Conservation (phyloP, 2,329 filamentous ascomycete genomes). For the Apiospora koreana region DNA sequence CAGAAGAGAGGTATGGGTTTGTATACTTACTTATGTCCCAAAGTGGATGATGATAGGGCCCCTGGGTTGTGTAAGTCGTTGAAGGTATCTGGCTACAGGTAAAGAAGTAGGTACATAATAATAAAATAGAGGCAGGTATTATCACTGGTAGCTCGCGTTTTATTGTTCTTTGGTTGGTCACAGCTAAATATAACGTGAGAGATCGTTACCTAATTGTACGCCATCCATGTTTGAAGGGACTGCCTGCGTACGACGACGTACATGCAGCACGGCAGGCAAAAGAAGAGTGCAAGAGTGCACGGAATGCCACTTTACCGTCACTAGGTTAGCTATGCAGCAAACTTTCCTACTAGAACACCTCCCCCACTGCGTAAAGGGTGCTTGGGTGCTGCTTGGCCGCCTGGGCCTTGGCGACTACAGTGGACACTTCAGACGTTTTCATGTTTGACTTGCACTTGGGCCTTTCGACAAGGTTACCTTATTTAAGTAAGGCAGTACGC, state of each 20-base stretch:
- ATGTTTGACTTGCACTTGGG: conserved; percentile 6
- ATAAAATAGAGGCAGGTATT: no score
- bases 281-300: neutral
- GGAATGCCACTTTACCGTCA: conserved; percentile 7
- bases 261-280: neutral
- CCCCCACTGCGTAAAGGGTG: neutral
- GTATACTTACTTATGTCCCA: neutral
- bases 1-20: no score
- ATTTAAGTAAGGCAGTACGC: neutral
- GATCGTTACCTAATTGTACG: neutral
- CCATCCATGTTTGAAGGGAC: neutral
- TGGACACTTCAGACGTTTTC: conserved; percentile 3
- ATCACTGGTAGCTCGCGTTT: no score
- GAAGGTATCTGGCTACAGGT: no score
- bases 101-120: no score
- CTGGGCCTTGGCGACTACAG: neutral
- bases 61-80: no score
- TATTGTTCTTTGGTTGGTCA: neutral
- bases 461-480: neutral
- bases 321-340: neutral
- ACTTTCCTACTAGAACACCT: neutral
- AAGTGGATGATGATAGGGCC: neutral
- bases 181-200: neutral
- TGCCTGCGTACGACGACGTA: neutral
- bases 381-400: neutral